A percentile compares a stretch with the other conserved stretches of the same genome.
Evolutionary conservation across 2,329 filamentous ascomycete species (phyloP).

Genomic region (Cytospora piceicola): DNA sequence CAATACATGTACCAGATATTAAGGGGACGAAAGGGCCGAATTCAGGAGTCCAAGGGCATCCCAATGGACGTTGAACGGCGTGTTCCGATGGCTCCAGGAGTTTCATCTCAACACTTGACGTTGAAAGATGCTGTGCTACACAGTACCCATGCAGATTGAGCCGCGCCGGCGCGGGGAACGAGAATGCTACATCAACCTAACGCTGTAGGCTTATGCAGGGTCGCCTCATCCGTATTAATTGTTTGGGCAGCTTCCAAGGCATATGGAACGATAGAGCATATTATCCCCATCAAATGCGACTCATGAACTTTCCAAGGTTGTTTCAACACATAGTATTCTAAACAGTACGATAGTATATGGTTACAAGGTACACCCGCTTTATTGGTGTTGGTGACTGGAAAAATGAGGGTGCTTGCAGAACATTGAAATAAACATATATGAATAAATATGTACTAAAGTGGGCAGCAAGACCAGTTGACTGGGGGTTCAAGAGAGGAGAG

Average conservation of each 20-base stretch:
- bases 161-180: constrained; percentile 3
- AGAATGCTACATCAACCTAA: not conserved
- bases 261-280: not conserved
- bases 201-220: not conserved
- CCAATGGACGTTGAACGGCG: not conserved
- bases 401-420: too few relatives aligned
- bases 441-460: too few relatives aligned
- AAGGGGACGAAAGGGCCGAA: not conserved
- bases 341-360: too few relatives aligned
- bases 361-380: too few relatives aligned
- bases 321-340: too few relatives aligned
- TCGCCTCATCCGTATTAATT: not conserved
- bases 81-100: not conserved
- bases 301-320: too few relatives aligned
- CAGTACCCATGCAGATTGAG: not conserved
- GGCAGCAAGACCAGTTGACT: too few relatives aligned
- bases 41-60: too few relatives aligned
- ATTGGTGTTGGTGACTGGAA: too few relatives aligned
- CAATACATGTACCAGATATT: not conserved
- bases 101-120: not conserved
- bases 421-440: too few relatives aligned
- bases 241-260: not conserved
- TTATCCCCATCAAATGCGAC: too few relatives aligned
- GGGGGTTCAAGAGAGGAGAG: too few relatives aligned
- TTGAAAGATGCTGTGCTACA: not conserved